A percentile compares a stretch with the other conserved stretches of the same genome.
phyloP scores from a whole-genome alignment of 768 basidiomycete genomes.

The Pleurotus pulmonarius region DNA sequence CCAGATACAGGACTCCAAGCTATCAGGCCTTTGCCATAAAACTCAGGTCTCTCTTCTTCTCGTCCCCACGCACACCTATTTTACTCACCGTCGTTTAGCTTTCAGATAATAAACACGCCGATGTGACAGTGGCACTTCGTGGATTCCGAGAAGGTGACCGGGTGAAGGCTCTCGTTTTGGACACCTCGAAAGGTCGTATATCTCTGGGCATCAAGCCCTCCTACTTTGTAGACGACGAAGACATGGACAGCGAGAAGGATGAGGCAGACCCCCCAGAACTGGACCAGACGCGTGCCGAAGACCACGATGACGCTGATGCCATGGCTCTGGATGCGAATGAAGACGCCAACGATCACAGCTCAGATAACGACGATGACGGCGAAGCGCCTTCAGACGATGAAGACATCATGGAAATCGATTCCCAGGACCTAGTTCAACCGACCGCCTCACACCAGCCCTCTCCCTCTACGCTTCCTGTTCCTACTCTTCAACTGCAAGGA shows the following conservation, averaged over 20 bases:
- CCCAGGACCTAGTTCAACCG: conserved; percentile 41
- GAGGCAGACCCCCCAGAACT: conserved; percentile 20
- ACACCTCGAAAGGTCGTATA: conserved; percentile 71
- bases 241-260: conserved; percentile 33
- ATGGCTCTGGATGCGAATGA: conserved; percentile 23
- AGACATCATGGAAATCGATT: conserved; percentile 44
- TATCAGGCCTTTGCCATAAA: conserved; percentile 92
- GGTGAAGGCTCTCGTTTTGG: conserved; percentile 74
- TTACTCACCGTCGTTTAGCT: conserved; percentile 44
- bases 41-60: conserved; percentile 57
- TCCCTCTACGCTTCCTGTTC: conserved; percentile 19
- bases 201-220: conserved; percentile 91
- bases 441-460: conserved; percentile 21
- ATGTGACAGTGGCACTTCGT: conserved; percentile 71
- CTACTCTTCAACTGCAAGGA: conserved; percentile 41
- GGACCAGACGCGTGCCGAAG: conserved; percentile 17
- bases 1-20: conserved; percentile 76
- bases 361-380: conserved; percentile 15
- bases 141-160: conserved; percentile 85
- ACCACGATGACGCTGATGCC: conserved; percentile 10
- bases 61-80: background rate
- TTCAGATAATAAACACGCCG: conserved; percentile 82
- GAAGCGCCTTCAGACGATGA: conserved; percentile 26
- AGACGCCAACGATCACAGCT: conserved; percentile 15
- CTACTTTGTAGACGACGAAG: conserved; percentile 70